A percentile compares a stretch with the other conserved stretches of the same genome.
Evolutionary conservation across 495 filamentous ascomycete species (phyloP).

Genomic region (Jackrogersella minutella): DNA sequence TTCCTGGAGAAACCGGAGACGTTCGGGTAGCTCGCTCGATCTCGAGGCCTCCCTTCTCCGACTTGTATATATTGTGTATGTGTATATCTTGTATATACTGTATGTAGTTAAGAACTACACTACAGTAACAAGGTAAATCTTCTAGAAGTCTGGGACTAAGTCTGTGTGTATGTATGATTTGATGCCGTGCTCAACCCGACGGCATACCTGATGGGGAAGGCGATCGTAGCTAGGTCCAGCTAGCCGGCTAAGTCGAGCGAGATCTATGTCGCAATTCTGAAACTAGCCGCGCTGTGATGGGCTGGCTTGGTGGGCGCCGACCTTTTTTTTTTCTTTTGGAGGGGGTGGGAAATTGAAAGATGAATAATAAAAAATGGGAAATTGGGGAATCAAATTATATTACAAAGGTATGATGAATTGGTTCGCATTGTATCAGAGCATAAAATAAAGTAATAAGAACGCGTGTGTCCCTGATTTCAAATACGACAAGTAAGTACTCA

Average conservation of each 20-base stretch:
- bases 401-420: conserved; percentile 35
- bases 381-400: too few species aligned
- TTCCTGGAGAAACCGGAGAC: conserved; percentile 36
- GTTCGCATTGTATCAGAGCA: conserved; percentile 1
- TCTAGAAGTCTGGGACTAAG: too few species aligned
- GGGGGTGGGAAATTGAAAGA: not conserved
- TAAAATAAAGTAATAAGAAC: not conserved
- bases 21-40: conserved; percentile 25
- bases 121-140: too few species aligned
- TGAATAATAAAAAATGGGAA: too few species aligned
- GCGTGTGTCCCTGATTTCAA: conserved; percentile 23
- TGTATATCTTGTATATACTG: conserved; percentile 1
- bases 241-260: conserved; percentile 37
- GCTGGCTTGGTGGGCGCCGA: conserved; percentile 23
- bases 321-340: not conserved
- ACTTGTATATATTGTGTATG: not conserved
- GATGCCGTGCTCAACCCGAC: conserved; percentile 30
- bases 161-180: conserved; percentile 17
- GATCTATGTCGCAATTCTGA: conserved; percentile 45
- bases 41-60: conserved; percentile 29
- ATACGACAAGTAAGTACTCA: conserved; percentile 22
- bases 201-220: conserved; percentile 43
- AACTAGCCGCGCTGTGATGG: conserved; percentile 35
- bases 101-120: too few species aligned
- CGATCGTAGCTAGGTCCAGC: conserved; percentile 39